Percentiles rank a stretch among this genome's conserved stretches.
phyloP scores from a whole-genome alignment of 2,329 filamentous ascomycete species.

The Aspergillus transmontanensis region DNA sequence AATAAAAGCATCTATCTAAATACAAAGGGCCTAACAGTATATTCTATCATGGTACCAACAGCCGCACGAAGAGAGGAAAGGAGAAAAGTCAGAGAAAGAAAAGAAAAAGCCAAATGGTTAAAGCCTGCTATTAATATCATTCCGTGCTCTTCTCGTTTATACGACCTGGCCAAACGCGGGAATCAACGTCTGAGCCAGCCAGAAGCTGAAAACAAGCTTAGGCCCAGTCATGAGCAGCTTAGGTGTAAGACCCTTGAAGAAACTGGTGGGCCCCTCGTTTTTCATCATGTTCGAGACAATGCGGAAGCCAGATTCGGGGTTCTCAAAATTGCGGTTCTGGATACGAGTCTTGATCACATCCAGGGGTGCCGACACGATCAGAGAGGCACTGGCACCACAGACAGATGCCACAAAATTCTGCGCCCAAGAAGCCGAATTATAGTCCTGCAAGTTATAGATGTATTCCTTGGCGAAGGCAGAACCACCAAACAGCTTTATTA shows the following conservation, averaged over 20 bases:
- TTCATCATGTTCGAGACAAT: constrained; percentile 92
- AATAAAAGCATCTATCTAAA: constrained; percentile 21
- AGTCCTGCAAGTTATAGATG: constrained; percentile 83
- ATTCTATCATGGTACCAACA: constrained; percentile 22
- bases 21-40: constrained; percentile 21
- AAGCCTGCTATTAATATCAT: constrained; percentile 17
- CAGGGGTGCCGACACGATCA: constrained; percentile 91
- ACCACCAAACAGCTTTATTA: constrained; percentile 84
- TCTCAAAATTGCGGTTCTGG: constrained; percentile 98
- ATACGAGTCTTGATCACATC: constrained; percentile 99
- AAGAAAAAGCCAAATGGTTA: constrained; percentile 7
- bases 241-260: constrained; percentile 97
- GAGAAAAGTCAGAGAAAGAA: constrained; percentile 3
- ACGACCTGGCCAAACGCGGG: constrained; percentile 79
- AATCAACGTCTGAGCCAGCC: constrained; percentile 97
- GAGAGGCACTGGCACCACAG: constrained; percentile 89
- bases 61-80: constrained; percentile 10
- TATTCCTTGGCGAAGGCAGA: constrained; percentile 98
- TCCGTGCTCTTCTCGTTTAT: constrained; percentile 37
- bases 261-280: constrained; percentile 80
- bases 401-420: constrained; percentile 98
- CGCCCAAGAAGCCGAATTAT: constrained; percentile 91
- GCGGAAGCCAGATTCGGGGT: constrained; percentile 89
- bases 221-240: constrained; percentile 99
- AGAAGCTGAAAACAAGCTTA: constrained; percentile 99